phyloP scores from a whole-genome alignment of 306 rosid species.

The Luffa aegyptiaca region DNA sequence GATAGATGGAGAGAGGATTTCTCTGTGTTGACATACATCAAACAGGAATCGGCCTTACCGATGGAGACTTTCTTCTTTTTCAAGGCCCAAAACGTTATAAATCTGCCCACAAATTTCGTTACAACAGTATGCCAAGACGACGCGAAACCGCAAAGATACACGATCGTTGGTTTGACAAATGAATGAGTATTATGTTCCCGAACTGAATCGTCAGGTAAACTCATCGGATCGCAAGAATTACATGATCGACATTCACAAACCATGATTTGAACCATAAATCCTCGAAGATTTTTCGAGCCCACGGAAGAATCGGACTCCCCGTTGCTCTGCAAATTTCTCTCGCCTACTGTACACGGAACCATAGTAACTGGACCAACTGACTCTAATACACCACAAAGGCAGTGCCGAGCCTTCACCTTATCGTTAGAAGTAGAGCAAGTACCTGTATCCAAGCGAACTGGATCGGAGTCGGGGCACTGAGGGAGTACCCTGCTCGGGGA shows the following conservation, averaged over 20 bases:
- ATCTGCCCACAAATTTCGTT: conserved; percentile 39
- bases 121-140: conserved; percentile 69
- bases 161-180: conserved; percentile 31
- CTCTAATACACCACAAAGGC: conserved; percentile 42
- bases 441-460: conserved; percentile 20
- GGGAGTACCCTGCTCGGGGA: conserved; percentile 14
- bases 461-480: conserved; percentile 6
- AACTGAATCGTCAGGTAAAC: conserved; percentile 15
- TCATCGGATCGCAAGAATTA: conserved; percentile 20
- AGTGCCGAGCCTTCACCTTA: conserved; percentile 19
- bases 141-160: conserved; percentile 54
- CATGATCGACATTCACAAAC: conserved; percentile 57
- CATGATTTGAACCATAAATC: conserved; percentile 46
- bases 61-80: conserved; percentile 50
- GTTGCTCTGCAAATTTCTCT: neutral
- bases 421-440: neutral
- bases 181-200: conserved; percentile 30
- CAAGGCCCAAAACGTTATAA: conserved; percentile 39
- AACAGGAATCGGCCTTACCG: conserved; percentile 42
- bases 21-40: conserved; percentile 59
- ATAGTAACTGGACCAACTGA: conserved; percentile 41
- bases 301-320: conserved; percentile 17
- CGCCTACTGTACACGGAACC: conserved; percentile 40
- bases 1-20: conserved; percentile 32
- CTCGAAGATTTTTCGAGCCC: conserved; percentile 23